Base-by-base conservation (phyloP, 1,284 basidiomycete genomes). In the Cystobasidium pallidum region DNA sequence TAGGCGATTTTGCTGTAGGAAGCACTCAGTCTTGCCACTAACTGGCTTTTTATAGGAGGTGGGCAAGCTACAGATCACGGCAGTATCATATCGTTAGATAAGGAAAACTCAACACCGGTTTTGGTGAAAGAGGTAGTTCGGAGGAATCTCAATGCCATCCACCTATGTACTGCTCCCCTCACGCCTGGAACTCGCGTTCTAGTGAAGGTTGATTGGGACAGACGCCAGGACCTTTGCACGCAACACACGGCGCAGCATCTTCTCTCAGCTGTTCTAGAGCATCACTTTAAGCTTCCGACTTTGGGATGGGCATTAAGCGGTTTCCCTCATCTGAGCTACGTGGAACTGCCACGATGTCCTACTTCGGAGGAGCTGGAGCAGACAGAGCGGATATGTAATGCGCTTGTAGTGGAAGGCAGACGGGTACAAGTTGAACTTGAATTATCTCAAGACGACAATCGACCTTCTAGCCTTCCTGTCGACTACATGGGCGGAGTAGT, bases 61-160 rank as follows among this genome's bases (percentile, higher is more conserved):
- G 91, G 91, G 2, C 92, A 94, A 77, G 90, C 91, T 0, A 88
- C 88, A 4, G 92, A 94, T 78, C 87, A 87, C 26, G 92, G 91
- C 0, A 68, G 83, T 10, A 82, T 94, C 24, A 84, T 83, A 0
- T 52, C 80, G 0, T 47, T 77, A 19, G 65, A 61, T 28, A 26
- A 7, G 10, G 36, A 52, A 15, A 47, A 86, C 68, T 82, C 83
- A 15, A 80, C 78, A 4, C 75, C 81, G 4, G 89, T 88, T 85
- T 82, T 86, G 17, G 87, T 93, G n/a, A 81, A 88, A 13, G 87
- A 90, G 76, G 87, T 87, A 47, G 86, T 89, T 75, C 83, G 92
- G 61, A 84, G 86, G 57, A 89, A 89, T 10, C 87, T 90, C 13
- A 86, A 89, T 76, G 89, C 90, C 1, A 86, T 93, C 17, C 92